A percentile compares a stretch with the other conserved stretches of the same genome.
These are phyloP conservation scores for Aspergillus felis DNA, from an alignment of 2,329 filamentous ascomycete species.

Conservation along the genomic window DNA sequence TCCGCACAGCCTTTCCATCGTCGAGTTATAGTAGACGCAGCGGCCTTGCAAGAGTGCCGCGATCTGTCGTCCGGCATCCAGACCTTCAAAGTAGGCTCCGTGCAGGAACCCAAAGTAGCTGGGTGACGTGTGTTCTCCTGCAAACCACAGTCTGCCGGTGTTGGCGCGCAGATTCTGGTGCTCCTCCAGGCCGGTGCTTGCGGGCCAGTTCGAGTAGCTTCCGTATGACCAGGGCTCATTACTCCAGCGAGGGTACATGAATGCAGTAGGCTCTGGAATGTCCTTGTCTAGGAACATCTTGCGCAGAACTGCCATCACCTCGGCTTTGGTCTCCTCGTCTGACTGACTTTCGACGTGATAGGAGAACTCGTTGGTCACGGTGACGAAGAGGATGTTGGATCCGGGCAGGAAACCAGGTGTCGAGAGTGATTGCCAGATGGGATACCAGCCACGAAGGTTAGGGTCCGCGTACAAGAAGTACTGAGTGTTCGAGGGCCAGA, in stretches of 20 bases:
- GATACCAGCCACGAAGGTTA: slow-evolving; percentile 49
- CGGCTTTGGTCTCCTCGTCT: slow-evolving; percentile 54
- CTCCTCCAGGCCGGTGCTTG: slow-evolving; percentile 58
- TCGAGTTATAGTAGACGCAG: slow-evolving; percentile 7
- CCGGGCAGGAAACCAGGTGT: slow-evolving; percentile 55
- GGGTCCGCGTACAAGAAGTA: slow-evolving; percentile 54
- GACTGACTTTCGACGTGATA: slow-evolving; percentile 58
- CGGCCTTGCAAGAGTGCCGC: slow-evolving; percentile 21
- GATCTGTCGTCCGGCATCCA: slow-evolving; percentile 41
- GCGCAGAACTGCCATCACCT: slow-evolving; percentile 56
- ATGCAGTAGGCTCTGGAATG: slow-evolving; percentile 57
- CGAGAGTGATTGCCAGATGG: slow-evolving; percentile 62
- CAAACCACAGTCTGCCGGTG: slow-evolving; percentile 58
- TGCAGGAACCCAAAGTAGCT: slow-evolving; percentile 66
- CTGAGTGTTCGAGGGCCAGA: slow-evolving; percentile 57
- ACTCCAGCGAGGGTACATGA: slow-evolving; percentile 60
- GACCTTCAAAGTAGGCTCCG: slow-evolving; percentile 57
- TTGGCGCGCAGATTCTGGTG: slow-evolving; percentile 68
- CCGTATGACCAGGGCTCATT: slow-evolving; percentile 51
- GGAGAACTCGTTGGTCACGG: slow-evolving; percentile 55
- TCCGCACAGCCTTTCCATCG: slow-evolving; percentile 6
- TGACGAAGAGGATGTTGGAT: slow-evolving; percentile 64
- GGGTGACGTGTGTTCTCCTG: slow-evolving; percentile 60
- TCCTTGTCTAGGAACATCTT: slow-evolving; percentile 57
- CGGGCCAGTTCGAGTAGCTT: slow-evolving; percentile 66